Percentiles rank a stretch among this genome's conserved stretches.
Evolutionary conservation across 2,329 filamentous ascomycete genomes (phyloP).

Genomic region (Calonectria fujianensis): DNA sequence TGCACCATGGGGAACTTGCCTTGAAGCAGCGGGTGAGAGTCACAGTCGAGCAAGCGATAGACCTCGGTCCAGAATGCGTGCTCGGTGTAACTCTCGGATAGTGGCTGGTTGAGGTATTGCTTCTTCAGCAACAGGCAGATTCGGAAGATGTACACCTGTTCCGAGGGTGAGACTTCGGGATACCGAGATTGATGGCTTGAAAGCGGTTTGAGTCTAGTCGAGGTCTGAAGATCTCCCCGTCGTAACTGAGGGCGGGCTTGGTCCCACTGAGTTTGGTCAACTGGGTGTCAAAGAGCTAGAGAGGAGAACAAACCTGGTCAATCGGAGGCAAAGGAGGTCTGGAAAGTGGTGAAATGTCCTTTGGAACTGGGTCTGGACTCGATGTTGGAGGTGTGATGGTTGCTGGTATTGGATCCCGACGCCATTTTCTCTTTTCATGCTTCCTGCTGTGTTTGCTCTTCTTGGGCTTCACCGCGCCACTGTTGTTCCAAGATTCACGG

Average conservation of each 20-base stretch:
- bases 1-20: constrained; percentile 9
- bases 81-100: background rate
- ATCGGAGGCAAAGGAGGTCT: background rate
- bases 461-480: background rate
- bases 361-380: background rate
- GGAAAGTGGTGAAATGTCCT: background rate
- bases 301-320: constrained; percentile 19
- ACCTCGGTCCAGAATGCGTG: constrained; percentile 22
- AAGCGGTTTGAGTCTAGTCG: background rate
- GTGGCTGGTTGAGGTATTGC: constrained; percentile 28
- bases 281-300: accelerated
- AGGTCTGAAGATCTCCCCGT: constrained; percentile 45
- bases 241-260: background rate
- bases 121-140: background rate
- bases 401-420: no score
- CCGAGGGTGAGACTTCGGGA: background rate
- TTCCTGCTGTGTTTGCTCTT: background rate
- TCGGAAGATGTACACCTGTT: background rate
- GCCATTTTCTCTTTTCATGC: background rate
- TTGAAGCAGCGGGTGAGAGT: background rate
- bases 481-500: background rate
- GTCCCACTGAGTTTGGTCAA: constrained; percentile 41
- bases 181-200: no score
- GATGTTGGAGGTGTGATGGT: background rate
- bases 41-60: background rate